A percentile compares a stretch with the other conserved stretches of the same genome.
Evolutionary conservation across 306 rosid genomes (phyloP).

Genomic region (Gillenia trifoliata): DNA sequence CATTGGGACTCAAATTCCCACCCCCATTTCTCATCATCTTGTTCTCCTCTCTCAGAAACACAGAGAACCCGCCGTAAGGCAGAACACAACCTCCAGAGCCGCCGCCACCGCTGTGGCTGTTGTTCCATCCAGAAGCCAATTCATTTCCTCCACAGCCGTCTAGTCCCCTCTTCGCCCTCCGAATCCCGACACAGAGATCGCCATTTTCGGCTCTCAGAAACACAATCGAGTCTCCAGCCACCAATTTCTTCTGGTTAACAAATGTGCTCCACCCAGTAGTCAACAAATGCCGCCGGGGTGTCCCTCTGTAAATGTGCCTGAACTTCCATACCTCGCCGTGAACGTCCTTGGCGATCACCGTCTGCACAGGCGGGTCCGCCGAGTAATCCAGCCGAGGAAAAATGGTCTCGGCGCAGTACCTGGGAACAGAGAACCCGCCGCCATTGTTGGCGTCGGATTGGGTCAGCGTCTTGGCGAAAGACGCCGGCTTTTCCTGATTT

Average conservation of each 20-base stretch:
- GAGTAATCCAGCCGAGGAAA: constrained; percentile 85
- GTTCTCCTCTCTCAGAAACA: constrained; percentile 52
- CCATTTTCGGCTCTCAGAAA: constrained; percentile 75
- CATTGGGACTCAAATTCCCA: constrained; percentile 35
- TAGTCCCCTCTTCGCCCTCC: constrained; percentile 69
- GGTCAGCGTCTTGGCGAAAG: constrained; percentile 88
- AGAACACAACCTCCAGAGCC: constrained; percentile 33
- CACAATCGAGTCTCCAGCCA: constrained; percentile 94
- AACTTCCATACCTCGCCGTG: constrained; percentile 94
- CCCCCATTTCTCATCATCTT: constrained; percentile 43
- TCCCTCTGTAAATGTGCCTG: constrained; percentile 87
- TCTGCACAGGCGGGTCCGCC: constrained; percentile 96
- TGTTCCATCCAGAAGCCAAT: constrained; percentile 56
- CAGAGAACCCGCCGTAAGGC: constrained; percentile 54
- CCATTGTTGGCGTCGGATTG: constrained; percentile 98
- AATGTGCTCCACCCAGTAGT: constrained; percentile 98
- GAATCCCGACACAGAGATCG: constrained; percentile 76
- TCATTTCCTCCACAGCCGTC: constrained; percentile 50
- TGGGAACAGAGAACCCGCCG: constrained; percentile 94
- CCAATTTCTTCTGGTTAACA: constrained; percentile 93
- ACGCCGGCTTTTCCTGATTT: constrained; percentile 66
- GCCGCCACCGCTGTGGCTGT: constrained; percentile 32
- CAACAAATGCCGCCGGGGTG: constrained; percentile 86
- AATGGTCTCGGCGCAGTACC: constrained; percentile 94
- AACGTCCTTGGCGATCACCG: constrained; percentile 80